Conservation (phyloP, 768 basidiomycete genomes). For the Leccinum longicurvipes region DNA sequence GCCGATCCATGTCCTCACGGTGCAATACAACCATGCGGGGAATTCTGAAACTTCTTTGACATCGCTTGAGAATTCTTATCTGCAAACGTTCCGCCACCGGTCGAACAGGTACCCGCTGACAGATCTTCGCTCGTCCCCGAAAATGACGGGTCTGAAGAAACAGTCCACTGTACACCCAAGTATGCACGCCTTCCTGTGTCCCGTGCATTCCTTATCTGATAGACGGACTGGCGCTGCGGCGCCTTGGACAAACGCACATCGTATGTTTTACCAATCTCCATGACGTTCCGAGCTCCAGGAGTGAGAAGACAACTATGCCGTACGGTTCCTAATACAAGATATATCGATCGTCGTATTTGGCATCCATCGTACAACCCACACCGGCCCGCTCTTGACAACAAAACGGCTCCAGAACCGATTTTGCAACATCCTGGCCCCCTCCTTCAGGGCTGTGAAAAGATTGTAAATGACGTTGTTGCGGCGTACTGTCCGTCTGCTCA, state of each 20-base stretch:
- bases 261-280: neutral
- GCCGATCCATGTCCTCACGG: neutral
- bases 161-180: neutral
- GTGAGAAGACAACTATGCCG: conserved; percentile 20
- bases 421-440: neutral
- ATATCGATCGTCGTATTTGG: conserved; percentile 23
- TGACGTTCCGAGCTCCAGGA: conserved; percentile 1
- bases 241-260: conserved; percentile 1
- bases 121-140: conserved; percentile 8
- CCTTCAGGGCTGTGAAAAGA: conserved; percentile 19
- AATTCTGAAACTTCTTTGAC: conserved; percentile 5
- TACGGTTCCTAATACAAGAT: conserved; percentile 22
- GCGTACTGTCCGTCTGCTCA: conserved; percentile 5
- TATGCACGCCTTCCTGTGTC: conserved; percentile 5
- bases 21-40: conserved; percentile 26
- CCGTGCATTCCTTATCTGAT: neutral
- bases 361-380: conserved; percentile 15
- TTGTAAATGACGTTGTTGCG: conserved; percentile 14
- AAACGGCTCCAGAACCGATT: conserved; percentile 3
- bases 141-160: conserved; percentile 1
- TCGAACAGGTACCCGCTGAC: conserved; percentile 14
- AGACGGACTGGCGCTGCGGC: neutral
- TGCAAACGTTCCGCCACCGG: conserved; percentile 6
- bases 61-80: conserved; percentile 9
- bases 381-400: conserved; percentile 10